A percentile compares a stretch with the other conserved stretches of the same genome.
These are phyloP conservation scores for Sarcodon sp. DNA, from an alignment of 768 basidiomycete genomes.

Conservation along the genomic window DNA sequence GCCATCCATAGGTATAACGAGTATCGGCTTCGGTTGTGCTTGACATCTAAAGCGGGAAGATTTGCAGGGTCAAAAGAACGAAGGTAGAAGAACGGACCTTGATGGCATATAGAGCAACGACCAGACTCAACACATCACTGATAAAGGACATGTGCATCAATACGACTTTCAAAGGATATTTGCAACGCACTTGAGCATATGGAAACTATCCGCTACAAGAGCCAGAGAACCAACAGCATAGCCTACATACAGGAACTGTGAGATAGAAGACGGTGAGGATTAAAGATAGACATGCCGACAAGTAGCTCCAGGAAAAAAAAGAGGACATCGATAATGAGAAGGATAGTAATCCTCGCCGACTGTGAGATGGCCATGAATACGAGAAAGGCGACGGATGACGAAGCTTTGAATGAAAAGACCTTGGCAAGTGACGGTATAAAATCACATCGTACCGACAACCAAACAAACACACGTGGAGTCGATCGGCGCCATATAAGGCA, in stretches of 20 bases:
- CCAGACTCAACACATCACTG: conserved; percentile 93
- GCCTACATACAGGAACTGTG: conserved; percentile 29
- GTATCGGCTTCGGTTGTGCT: conserved; percentile 44
- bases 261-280: background rate
- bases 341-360: conserved; percentile 57
- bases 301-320: conserved; percentile 86
- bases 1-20: conserved; percentile 97
- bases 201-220: conserved; percentile 93
- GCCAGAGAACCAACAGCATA: conserved; percentile 95
- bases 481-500: too few species aligned
- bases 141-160: background rate
- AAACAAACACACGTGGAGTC: too few species aligned
- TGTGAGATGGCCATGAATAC: conserved; percentile 37
- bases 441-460: too few species aligned
- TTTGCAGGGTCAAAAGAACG: background rate
- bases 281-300: conserved; percentile 36
- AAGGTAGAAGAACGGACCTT: conserved; percentile 29
- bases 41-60: conserved; percentile 38
- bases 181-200: conserved; percentile 86
- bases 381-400: conserved; percentile 1
- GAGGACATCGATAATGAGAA: conserved; percentile 72
- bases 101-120: conserved; percentile 94
- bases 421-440: background rate
- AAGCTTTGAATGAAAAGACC: background rate
- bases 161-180: background rate